phyloP scores from a whole-genome alignment of 2,329 filamentous ascomycete species.

The Dichotomopilus funicola region DNA sequence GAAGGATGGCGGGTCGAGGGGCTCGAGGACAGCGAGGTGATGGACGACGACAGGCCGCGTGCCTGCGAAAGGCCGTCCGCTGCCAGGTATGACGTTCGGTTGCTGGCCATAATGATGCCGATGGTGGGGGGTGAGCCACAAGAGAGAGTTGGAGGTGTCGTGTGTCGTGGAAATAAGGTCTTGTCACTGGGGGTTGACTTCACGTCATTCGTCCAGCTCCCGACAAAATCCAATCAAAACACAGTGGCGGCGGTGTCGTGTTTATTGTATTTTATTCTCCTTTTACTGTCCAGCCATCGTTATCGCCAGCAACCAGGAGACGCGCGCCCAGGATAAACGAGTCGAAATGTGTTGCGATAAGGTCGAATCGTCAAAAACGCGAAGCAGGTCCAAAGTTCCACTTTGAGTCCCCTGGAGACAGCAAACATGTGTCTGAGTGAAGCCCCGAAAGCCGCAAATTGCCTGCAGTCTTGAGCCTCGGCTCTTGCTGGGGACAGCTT shows the following conservation, averaged over 20 bases:
- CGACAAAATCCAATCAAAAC: background rate
- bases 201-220: background rate
- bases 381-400: background rate
- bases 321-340: background rate
- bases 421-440: slow-evolving; percentile 11
- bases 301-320: slow-evolving; percentile 1
- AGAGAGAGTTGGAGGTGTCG: background rate
- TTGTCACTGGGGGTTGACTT: background rate
- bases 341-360: slow-evolving; percentile 2
- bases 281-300: slow-evolving; percentile 9
- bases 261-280: slow-evolving; percentile 1
- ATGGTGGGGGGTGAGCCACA: background rate
- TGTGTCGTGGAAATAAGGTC: background rate
- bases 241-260: background rate
- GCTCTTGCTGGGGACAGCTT: slow-evolving; percentile 1
- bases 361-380: slow-evolving; percentile 4
- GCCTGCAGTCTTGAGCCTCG: slow-evolving; percentile 13
- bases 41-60: slow-evolving; percentile 52
- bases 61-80: slow-evolving; percentile 44
- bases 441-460: slow-evolving; percentile 4
- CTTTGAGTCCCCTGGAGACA: background rate
- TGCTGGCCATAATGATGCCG: slow-evolving; percentile 7
- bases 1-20: slow-evolving; percentile 55
- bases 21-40: slow-evolving; percentile 52
- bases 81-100: slow-evolving; percentile 7